Base-by-base conservation (phyloP, 116 monocot genomes). In the Dioscorea cayenensis region DNA sequence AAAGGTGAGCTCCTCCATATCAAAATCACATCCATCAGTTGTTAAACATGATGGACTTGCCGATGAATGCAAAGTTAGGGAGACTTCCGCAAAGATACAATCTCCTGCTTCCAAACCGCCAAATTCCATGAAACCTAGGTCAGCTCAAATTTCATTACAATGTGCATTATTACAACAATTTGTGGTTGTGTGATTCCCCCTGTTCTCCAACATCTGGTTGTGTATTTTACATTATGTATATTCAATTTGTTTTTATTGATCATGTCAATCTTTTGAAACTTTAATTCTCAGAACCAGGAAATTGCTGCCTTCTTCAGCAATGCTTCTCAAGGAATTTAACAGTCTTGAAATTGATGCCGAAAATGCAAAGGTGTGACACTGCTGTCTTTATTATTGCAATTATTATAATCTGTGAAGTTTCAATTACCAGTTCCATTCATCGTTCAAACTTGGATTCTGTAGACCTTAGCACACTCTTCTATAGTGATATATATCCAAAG, bases 321-420 rank as follows among this genome's bases (percentile, higher is more conserved):
- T 91, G 79, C 75, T 87, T 28, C 69, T 87, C 49, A 84, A 85
- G 51, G 87, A 87, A 66, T 82, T 91, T 36, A 76, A 32, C 48
- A 49, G 79, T 29, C 72, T 84, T 50, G 78, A 82, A 51, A 37
- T 84, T 48, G 87, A 87, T 14, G 63, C n/a, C 29, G 84, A 77
- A 65, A 78, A 79, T 51, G 19, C 48, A 25, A 87, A 77, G 79
- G 86, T 81, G 11, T 59, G 32, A 49, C 66, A 48, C 35, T 28
- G 22, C 50, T 35, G 13, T 58, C 6, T 28, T 55, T 21, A 16
- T 22, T 55, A 55, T 55, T 16, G n/a, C n/a, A 16, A 18, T 55
- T 55, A 55, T n/a, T 2, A 55, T 55, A 55, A 43, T 43, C 12
- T 12, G 12, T 43, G 7, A 9, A 43, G 43, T 8, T 4, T 8